Base-by-base conservation (phyloP, 2,329 filamentous ascomycete genomes). In the Leptographium flavum region DNA sequence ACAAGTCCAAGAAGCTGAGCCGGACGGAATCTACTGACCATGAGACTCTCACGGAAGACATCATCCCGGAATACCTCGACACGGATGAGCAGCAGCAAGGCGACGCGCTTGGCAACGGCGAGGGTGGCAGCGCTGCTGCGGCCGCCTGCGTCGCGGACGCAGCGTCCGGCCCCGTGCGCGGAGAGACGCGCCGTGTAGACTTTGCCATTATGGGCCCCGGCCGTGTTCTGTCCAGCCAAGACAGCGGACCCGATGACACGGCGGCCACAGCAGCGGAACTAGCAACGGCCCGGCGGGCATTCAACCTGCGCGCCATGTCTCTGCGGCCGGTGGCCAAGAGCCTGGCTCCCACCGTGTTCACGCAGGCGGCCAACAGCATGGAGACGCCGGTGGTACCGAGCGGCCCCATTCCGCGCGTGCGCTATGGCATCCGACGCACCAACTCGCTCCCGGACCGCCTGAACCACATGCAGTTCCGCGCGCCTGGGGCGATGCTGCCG, bases 361-460 rank as follows among this genome's bases (percentile, higher is more conserved):
- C 66, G 0, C 69, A 73, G 47, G 63, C 66, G 6, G 56, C 61
- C 2, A 61, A 63, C 17, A 17, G 50, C 2, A 47, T 53, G 4
- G 51, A 47, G 1, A 23, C 53, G 2, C 52, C 59, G 13, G 47
- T 58, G 7, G 56, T 56, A 5, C 55, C 65, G 4, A 50, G 61
- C 9, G 68, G 73, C 3, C 65, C 69, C 11, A 66, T 76, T 37
- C 74, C 76, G 6, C 69, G 71, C 27, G 71, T 79, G 47, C 68
- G 73, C 36, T 74, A 75, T 52, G 74, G 75, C n/a, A 76, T 86
- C 44, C 79, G 81, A 46, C 73, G 83, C 45, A 84, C 83, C 19
- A 85, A 76, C 57, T 87, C 83, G 1, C 69, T 87, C 3, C 83
- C 83, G 0, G 81, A 82, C 54, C 73, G 80, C 17, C 69, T 86